Evolutionary conservation across 163 green algal genomes (phyloP), one percentile per base, ranked within the genome.

Genomic region (Chlorella variabilis): DNA sequence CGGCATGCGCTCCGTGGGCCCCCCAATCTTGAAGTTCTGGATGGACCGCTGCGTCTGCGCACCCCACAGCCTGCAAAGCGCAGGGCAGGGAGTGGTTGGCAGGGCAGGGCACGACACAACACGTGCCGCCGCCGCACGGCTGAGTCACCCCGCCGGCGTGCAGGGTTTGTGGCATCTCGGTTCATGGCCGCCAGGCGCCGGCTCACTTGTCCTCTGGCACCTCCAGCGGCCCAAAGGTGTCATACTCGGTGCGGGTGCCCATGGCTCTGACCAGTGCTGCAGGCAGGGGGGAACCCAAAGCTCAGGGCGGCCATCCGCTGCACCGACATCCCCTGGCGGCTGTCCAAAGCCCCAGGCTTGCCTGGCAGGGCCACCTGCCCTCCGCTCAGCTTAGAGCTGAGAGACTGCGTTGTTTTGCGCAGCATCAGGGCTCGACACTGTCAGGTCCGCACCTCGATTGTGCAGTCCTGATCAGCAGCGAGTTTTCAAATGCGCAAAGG

Each of bases 31-130:
- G 84, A 96, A 96, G 82, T 95, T 95, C 39, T 91, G 70, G 15
- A 96, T 82, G 0, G 94, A 97, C 6, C 96, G 90, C 88, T 99
- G 96, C 38, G 97, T 99, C 84, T 99, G 97, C 8, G 97, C 97
- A n/a, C 96, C 97, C 96, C 96, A 99, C 85, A 98, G 98, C 83
- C 94, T 96, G 87, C 7, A 25, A 54, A 54, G 45, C 20, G 33
- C 33, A 38, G 21, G 21, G 13, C 11, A 29, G 31, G 29, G 3
- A 34, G 6, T 18, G 23, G 39, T 58, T 58, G 39, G 27, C 25
- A 62, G 20, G 25, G n/a, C n/a, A n/a, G n/a, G n/a, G 45, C 11
- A 54, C 45, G 45, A 54, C 45, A 54, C 11, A 15, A 15, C 45
- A 54, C n/a, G n/a, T n/a, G 15, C 45, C 45, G 45, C 45, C 45